Base-by-base conservation (phyloP, 768 basidiomycete genomes). In the Boletus vinaceobasis region DNA sequence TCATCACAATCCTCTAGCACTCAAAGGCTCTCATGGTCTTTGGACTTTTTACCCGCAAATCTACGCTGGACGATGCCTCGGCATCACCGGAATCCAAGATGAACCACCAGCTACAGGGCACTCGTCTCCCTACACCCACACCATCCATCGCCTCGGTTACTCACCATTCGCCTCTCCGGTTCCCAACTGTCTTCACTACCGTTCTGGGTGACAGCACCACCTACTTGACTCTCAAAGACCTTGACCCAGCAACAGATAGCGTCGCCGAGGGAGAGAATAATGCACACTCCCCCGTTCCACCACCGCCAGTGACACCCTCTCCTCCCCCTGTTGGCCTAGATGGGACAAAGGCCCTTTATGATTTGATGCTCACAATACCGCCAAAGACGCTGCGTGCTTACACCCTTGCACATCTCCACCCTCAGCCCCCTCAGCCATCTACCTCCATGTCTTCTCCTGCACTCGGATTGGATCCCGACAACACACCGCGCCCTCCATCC, bases 351-450 rank as follows among this genome's bases (percentile, higher is more conserved):
- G 61, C 73, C 13, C 72, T 90, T 2, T 71, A 77, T 43, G 63
- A 79, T 7, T 77, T 86, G 57, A 74, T 90, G 63, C 65, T 74
- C 31, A 75, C 81, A 13, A 77, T 89, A 38, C 88, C 88, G 11
- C 74, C 87, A 7, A 85, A 87, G 68, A 83, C 78, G 0, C 74
- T 90, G 0, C 85, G 88, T 63, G 55, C 77, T 1, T 88, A 87
- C 70, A 77, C 79, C 32, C 74, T 89, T 33, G 55, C 80, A 3
- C 80, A 77, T 56, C 73, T 89, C 48, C 64, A 64, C 17, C 59
- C 64, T 1, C 52, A 15, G 23, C 26, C 54, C 1, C 56, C 58
- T 23, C 53, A 8, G 7, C 36, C 54, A 2, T 8, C 52, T 36
- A 26, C 43, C 35, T 21, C 46, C 9, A 50, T 57, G 5, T 55